A percentile compares a stretch with the other conserved stretches of the same genome.
phyloP scores from a whole-genome alignment of 2,329 filamentous ascomycete species.

The Sporothrix humicola region DNA sequence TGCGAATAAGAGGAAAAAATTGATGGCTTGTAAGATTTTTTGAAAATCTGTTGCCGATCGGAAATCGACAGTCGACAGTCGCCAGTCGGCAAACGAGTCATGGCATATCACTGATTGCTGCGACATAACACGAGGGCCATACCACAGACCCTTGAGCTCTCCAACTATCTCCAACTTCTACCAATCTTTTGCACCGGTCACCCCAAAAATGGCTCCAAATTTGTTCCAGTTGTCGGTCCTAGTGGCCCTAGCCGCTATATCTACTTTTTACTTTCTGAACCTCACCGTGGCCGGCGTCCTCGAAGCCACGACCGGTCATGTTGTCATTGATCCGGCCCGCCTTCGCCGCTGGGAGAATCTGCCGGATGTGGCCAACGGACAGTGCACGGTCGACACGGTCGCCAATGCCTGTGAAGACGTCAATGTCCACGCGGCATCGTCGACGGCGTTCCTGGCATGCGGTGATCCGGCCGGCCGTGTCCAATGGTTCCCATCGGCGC shows the following conservation, averaged over 20 bases:
- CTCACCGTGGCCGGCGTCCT: background rate
- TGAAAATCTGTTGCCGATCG: too few species aligned
- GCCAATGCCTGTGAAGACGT: conserved; percentile 15
- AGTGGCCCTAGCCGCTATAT: conserved; percentile 15
- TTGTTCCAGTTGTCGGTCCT: background rate
- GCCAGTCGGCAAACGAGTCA: too few species aligned
- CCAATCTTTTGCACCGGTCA: background rate
- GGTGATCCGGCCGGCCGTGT: conserved; percentile 1
- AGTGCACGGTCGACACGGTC: background rate
- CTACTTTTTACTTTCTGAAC: background rate
- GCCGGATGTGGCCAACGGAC: conserved; percentile 13
- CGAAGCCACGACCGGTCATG: conserved; percentile 8
- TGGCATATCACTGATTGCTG: too few species aligned
- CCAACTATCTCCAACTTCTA: background rate
- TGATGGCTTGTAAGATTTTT: background rate
- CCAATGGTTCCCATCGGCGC: conserved; percentile 6
- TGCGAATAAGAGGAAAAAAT: background rate
- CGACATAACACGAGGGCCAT: too few species aligned
- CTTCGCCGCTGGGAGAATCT: conserved; percentile 2
- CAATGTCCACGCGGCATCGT: conserved; percentile 5
- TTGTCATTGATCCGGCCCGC: background rate
- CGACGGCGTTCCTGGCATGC: conserved; percentile 10
- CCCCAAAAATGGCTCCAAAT: background rate
- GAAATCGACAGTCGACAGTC: too few species aligned
- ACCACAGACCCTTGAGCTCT: background rate